Evolutionary conservation across 2,329 filamentous ascomycete species (phyloP).

Genomic region (Paecilomyces fulvus): DNA sequence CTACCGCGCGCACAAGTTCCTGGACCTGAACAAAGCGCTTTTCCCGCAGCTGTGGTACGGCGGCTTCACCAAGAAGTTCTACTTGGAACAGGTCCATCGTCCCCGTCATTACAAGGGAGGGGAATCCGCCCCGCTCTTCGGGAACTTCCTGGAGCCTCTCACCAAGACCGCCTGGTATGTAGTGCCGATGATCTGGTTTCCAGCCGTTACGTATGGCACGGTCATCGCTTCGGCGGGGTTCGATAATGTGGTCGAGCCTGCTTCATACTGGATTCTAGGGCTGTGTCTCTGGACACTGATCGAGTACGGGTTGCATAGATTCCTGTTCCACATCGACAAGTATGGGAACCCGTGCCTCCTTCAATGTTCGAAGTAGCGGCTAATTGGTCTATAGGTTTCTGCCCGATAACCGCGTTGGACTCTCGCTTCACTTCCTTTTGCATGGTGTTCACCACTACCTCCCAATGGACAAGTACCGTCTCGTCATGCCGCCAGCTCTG

Average conservation of each 20-base stretch:
- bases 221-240: conserved; percentile 57
- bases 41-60: conserved; percentile 81
- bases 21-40: conserved; percentile 78
- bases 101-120: conserved; percentile 94
- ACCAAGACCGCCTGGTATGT: conserved; percentile 93
- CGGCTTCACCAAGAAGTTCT: conserved; percentile 90
- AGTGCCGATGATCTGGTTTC: conserved; percentile 75
- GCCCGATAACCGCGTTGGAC: conserved; percentile 78
- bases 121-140: conserved; percentile 84
- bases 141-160: conserved; percentile 97
- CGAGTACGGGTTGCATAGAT: conserved; percentile 83
- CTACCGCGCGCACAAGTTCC: conserved; percentile 86
- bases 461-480: conserved; percentile 95
- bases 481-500: conserved; percentile 92
- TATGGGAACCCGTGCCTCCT: conserved; percentile 43
- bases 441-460: conserved; percentile 98
- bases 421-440: conserved; percentile 85
- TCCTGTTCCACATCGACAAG: conserved; percentile 88
- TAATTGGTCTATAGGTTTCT: conserved; percentile 54
- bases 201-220: conserved; percentile 66
- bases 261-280: conserved; percentile 60
- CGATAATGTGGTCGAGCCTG: conserved; percentile 38
- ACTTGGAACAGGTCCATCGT: conserved; percentile 90
- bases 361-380: conserved; percentile 3
- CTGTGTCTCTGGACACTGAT: conserved; percentile 78